Percentiles rank a stretch among this genome's conserved stretches.
Evolutionary conservation across 1,284 basidiomycete genomes (phyloP).

Genomic region (Xanthoconium separans): DNA sequence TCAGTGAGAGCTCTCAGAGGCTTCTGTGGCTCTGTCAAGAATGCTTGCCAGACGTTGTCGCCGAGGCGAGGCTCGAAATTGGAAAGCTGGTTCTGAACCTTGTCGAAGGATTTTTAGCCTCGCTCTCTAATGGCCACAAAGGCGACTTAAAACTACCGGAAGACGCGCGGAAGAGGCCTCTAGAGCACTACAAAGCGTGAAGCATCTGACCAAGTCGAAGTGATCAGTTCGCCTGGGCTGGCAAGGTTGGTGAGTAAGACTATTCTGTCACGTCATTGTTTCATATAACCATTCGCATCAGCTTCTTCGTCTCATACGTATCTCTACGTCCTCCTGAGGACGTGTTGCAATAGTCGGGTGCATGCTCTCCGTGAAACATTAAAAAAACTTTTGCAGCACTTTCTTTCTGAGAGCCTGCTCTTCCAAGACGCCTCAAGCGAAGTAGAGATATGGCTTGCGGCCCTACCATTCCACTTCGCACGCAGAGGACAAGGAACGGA

Average conservation of each 20-base stretch:
- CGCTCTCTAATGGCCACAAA: slow-evolving; percentile 18
- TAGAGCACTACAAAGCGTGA: slow-evolving; percentile 53
- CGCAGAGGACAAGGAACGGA: slow-evolving; percentile 37
- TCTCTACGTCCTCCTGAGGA: slow-evolving; percentile 66
- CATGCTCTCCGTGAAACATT: slow-evolving; percentile 57
- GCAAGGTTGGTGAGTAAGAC: slow-evolving; percentile 59
- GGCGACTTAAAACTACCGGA: neutral
- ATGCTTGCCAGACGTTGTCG: slow-evolving; percentile 69
- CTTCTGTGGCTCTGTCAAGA: slow-evolving; percentile 84
- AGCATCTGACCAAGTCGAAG: slow-evolving; percentile 69
- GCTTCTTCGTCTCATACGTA: slow-evolving; percentile 50
- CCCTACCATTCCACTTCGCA: slow-evolving; percentile 43
- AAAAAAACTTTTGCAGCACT: slow-evolving; percentile 53
- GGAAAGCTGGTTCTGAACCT: slow-evolving; percentile 73
- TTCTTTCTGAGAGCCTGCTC: slow-evolving; percentile 69
- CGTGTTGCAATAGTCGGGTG: slow-evolving; percentile 52
- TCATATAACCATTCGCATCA: slow-evolving; percentile 14
- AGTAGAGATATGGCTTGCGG: slow-evolving; percentile 73
- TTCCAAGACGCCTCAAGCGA: slow-evolving; percentile 83
- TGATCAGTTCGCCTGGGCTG: slow-evolving; percentile 76
- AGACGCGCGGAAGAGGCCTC: slow-evolving; percentile 16
- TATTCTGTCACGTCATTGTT: slow-evolving; percentile 1
- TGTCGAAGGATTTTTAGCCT: slow-evolving; percentile 25
- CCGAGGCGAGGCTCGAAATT: slow-evolving; percentile 82
- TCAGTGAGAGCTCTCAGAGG: slow-evolving; percentile 78